Evolutionary conservation across 1,139 yeast species (phyloP), one percentile per base, ranked within the genome.

Genomic region (Maudiozyma humilis): DNA sequence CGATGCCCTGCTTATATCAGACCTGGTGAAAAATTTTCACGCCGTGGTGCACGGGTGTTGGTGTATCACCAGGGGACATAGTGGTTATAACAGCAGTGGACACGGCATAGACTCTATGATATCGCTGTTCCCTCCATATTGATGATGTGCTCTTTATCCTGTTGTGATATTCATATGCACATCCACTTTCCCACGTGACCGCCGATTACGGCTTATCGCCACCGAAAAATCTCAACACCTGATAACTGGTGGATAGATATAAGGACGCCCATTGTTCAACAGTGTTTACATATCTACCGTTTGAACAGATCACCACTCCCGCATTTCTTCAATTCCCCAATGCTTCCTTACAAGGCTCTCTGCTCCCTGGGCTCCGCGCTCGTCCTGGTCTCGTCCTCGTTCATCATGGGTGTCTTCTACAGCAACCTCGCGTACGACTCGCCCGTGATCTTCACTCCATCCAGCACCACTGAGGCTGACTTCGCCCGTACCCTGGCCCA

Each of bases 381-480:
- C 34, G 55, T 63, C 38, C 46, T 62, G 32, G 45, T 52, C 30
- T 52, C 89, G 30, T 70, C 82, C 19, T 76, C 86, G 32, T 89
- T 89, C 66, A 76, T 84, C 6, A 71, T 89, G 46, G 98, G 97
- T 29, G 77, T 82, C 27, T 65, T 87, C 40, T 84, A 78, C 62
- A 74, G 84, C 44, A 85, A 86, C 63, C 78, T 82, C 72, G 84
- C 95, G 2, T 91, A 88, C 59, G 96, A 87, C 60, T 74, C 76
- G 62, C 70, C 73, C 54, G 77, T 95, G n/a, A 71, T 91, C 48
- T 89, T 93, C 85, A 64, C 70, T 40, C 55, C 67, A 12, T 64
- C 65, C 32, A 13, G 12, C 10, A 76, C 78, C 6, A 68, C 76
- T 1, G 72, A 69, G 14, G 72, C 62, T 17, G 79, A 76, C 38